Conservation (phyloP, 1,139 yeast species). For the Candida frijolesensis region DNA sequence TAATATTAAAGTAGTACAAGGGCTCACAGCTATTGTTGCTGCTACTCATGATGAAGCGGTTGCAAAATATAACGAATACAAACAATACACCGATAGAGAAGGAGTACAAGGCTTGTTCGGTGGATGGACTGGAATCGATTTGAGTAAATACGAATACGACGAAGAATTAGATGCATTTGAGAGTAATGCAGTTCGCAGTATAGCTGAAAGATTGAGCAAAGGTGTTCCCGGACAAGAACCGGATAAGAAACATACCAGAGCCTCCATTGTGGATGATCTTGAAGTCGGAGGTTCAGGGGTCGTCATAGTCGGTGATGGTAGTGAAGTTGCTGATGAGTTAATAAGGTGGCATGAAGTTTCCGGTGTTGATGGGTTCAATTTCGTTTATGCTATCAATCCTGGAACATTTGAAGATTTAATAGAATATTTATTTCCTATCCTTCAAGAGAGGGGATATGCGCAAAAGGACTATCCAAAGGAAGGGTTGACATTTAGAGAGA, state of each 20-base stretch:
- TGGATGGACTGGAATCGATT: conserved; percentile 38
- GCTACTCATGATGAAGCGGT: conserved; percentile 37
- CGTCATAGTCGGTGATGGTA: conserved; percentile 24
- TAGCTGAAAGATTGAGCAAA: conserved; percentile 32
- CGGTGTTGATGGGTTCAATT: conserved; percentile 30
- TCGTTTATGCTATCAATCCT: conserved; percentile 29
- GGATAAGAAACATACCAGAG: conserved; percentile 24
- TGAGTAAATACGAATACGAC: conserved; percentile 28
- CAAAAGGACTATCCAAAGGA: conserved; percentile 31
- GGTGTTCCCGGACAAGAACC: conserved; percentile 26
- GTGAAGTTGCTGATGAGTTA: conserved; percentile 26
- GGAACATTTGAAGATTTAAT: conserved; percentile 29
- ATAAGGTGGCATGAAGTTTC: conserved; percentile 26
- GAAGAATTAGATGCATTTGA: conserved; percentile 29
- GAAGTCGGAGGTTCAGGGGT: conserved; percentile 27
- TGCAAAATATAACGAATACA: conserved; percentile 29
- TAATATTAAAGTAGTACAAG: conserved; percentile 31
- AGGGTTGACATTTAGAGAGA: conserved; percentile 25
- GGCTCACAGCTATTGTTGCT: conserved; percentile 32
- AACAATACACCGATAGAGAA: conserved; percentile 30
- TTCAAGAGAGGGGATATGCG: conserved; percentile 26
- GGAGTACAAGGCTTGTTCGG: conserved; percentile 39
- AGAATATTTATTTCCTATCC: conserved; percentile 25
- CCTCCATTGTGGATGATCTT: conserved; percentile 23
- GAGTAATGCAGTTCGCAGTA: conserved; percentile 27